phyloP scores from a whole-genome alignment of 2,329 filamentous ascomycete species.

The Xylariaceae sp. region DNA sequence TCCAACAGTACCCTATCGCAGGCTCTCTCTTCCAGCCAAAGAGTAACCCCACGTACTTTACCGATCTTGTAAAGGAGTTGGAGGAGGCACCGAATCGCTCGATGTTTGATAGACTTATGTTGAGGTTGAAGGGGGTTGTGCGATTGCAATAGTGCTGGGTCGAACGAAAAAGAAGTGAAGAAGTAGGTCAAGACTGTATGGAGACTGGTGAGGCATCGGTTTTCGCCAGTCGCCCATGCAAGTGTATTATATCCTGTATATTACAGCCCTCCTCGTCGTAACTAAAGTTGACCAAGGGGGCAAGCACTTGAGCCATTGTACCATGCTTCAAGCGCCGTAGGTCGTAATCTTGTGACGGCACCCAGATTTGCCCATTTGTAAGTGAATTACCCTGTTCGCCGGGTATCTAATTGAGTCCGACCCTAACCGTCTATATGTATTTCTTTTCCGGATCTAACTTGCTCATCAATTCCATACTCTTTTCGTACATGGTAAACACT shows the following conservation, averaged over 20 bases:
- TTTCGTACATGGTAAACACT: constrained; percentile 98
- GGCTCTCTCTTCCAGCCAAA: constrained; percentile 51
- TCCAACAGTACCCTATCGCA: constrained; percentile 38
- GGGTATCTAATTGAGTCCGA: background rate
- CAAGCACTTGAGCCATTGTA: too few relatives aligned
- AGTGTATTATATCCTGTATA: too few relatives aligned
- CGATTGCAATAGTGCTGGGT: constrained; percentile 42
- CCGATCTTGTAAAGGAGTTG: constrained; percentile 56
- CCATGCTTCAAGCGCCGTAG: too few relatives aligned
- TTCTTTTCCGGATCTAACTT: constrained; percentile 74
- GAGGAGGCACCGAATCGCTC: constrained; percentile 57
- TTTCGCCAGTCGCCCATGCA: too few relatives aligned
- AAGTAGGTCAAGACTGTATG: too few relatives aligned
- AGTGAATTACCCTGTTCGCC: too few relatives aligned
- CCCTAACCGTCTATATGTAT: constrained; percentile 59
- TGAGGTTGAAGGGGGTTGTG: constrained; percentile 56
- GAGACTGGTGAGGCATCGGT: too few relatives aligned
- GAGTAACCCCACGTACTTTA: constrained; percentile 62
- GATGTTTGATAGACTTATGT: constrained; percentile 46
- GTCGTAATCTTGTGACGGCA: too few relatives aligned
- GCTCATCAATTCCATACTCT: constrained; percentile 86
- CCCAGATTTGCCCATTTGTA: too few relatives aligned
- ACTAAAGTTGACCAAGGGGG: too few relatives aligned
- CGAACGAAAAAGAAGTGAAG: too few relatives aligned
- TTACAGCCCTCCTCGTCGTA: too few relatives aligned